Evolutionary conservation across 805 yeast species (phyloP), one percentile per base, ranked within the genome.

Genomic region (Barnettozyma populi): DNA sequence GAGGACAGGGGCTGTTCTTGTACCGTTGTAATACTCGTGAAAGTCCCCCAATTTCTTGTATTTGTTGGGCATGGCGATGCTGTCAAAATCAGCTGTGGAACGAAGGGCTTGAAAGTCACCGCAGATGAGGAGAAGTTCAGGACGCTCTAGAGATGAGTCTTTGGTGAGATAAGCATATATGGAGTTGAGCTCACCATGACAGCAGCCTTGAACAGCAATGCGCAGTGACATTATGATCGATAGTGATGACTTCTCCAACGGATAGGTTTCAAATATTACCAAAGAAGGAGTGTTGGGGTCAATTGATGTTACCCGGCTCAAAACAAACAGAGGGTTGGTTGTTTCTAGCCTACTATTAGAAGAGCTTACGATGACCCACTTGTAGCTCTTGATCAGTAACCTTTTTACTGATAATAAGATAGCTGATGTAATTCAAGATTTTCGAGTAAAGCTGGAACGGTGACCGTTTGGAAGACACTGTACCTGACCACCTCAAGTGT

Each of bases 51-150:
- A 59, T 37, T 63, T 64, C 40, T 76, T 74, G 64, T 86, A 94
- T 63, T 92, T 92, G 0, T 68, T 67, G 0, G 99, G 99, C 9
- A 89, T 88, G 24, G 86, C 76, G 56, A 90, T 75, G 40, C 87
- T 79, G 27, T 74, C 58, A 41, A 89, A 69, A 62, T 94, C 99
- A 2, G 72, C 65, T 19, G 57, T 55, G 52, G 76, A 74, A 46
- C 98, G 66, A 4, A 88, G 59, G 1, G 96, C 84, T 66, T 94
- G 96, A 62, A 94, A 86, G 63, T 94, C 99, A 0, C 99, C 99
- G 54, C 96, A 82, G 3, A 94, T 81, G 3, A 94, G 67, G 16
- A 94, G 73, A 1, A 86, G 63, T 31, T 84, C 86, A 0, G 80
- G 75, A 3, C 60, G 56, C 5, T 54, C 44, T 7, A 48, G 36